phyloP scores from a whole-genome alignment of 139 green algal genomes.

The Edaphochlamys debaryana region DNA sequence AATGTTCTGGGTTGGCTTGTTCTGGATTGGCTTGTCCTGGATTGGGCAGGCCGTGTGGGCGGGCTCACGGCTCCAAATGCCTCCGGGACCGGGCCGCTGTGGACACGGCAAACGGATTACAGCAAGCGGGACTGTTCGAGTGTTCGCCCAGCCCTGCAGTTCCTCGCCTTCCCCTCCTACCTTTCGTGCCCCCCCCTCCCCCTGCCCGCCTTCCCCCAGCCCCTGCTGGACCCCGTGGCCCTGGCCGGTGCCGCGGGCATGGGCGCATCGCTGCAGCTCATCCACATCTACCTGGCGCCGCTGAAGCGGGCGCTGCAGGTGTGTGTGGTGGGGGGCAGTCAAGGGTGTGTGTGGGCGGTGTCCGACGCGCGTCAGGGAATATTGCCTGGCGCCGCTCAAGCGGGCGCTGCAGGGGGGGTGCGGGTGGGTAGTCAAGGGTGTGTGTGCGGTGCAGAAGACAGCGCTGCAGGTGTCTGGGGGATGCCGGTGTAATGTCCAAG shows the following conservation, averaged over 20 bases:
- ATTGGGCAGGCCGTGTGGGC: too few relatives aligned
- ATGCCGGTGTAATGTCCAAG: too few relatives aligned
- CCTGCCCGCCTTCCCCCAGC: neutral
- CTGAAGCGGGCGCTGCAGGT: conserved; percentile 83
- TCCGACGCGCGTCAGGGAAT: neutral
- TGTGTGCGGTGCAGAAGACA: neutral
- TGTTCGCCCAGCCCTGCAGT: too few relatives aligned
- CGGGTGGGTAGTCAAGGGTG: neutral
- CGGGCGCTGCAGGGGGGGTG: neutral
- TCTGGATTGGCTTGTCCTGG: too few relatives aligned
- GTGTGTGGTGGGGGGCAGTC: too few relatives aligned
- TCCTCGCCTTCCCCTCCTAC: neutral
- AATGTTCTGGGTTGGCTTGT: too few relatives aligned
- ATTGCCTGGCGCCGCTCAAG: neutral
- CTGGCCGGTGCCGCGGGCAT: conserved; percentile 55
- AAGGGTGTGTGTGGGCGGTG: neutral
- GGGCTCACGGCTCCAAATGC: neutral
- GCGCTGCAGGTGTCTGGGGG: too few relatives aligned
- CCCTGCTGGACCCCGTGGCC: conserved; percentile 3
- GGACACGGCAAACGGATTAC: too few relatives aligned
- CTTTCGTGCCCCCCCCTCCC: neutral
- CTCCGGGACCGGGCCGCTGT: neutral
- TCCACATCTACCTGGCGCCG: conserved; percentile 93
- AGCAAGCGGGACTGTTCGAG: too few relatives aligned
- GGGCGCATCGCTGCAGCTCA: conserved; percentile 79